Percentiles rank a stretch among this genome's conserved stretches.
Conservation (phyloP, 139 green algal genomes). For the Micractinium conductrix region DNA sequence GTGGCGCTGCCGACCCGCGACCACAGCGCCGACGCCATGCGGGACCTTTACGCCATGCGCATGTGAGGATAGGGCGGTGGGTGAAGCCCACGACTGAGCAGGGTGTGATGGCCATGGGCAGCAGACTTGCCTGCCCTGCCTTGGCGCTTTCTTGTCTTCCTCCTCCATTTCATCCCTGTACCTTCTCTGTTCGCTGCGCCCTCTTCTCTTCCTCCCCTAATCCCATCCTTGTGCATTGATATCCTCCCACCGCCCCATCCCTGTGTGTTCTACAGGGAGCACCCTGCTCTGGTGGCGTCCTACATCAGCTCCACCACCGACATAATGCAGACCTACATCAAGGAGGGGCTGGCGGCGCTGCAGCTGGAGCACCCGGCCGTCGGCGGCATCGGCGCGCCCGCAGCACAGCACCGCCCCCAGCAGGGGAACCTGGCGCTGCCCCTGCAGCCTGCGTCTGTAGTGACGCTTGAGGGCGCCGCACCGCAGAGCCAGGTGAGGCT, state of each 20-base stretch:
- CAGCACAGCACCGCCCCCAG: not conserved
- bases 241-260: no score
- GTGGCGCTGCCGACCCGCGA: constrained; percentile 35
- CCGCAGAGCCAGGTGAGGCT: no score
- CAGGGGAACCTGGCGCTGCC: not conserved
- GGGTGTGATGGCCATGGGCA: not conserved
- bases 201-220: no score
- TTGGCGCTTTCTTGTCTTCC: no score
- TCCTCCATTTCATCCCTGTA: no score
- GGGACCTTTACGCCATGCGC: constrained; percentile 36
- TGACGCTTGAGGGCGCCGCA: no score
- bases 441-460: no score
- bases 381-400: no score
- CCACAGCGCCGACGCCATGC: constrained; percentile 33
- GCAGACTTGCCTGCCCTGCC: not conserved
- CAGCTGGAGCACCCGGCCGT: not conserved
- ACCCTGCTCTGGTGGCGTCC: constrained; percentile 35
- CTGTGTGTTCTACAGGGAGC: constrained; percentile 17
- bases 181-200: no score
- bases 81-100: no score
- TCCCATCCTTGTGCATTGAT: no score
- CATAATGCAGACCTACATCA: constrained; percentile 46
- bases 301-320: constrained; percentile 43
- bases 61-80: no score
- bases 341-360: constrained; percentile 31